phyloP scores from a whole-genome alignment of 306 rosid genomes.

The Corylus americana region DNA sequence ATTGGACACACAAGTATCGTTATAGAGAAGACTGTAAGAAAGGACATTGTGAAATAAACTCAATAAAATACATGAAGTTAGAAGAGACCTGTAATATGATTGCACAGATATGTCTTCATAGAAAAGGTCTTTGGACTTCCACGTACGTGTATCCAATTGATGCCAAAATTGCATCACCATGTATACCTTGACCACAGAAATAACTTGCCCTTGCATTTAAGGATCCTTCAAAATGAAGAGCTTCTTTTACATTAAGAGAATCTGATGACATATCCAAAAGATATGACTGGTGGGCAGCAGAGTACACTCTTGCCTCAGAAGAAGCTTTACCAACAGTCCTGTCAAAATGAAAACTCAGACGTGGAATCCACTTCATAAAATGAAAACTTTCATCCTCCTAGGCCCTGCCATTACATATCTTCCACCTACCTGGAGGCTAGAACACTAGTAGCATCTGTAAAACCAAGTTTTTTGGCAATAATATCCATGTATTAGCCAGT shows the following conservation, averaged over 20 bases:
- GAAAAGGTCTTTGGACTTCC: conserved; percentile 75
- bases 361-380: not conserved
- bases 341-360: conserved; percentile 22
- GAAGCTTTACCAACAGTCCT: conserved; percentile 91
- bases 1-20: not conserved
- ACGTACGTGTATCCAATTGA: conserved; percentile 62
- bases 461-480: conserved; percentile 77
- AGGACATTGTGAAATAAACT: conserved; percentile 12
- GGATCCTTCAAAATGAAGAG: too few species aligned
- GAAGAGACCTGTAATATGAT: conserved; percentile 79
- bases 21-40: conserved; percentile 15
- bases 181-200: too few species aligned
- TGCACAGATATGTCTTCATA: conserved; percentile 65
- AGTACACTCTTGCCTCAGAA: conserved; percentile 80
- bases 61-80: conserved; percentile 19
- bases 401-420: conserved; percentile 7
- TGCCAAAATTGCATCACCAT: conserved; percentile 38
- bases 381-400: conserved; percentile 11
- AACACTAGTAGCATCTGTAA: conserved; percentile 58
- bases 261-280: conserved; percentile 46
- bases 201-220: too few species aligned
- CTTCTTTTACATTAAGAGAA: too few species aligned
- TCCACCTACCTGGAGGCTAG: conserved; percentile 75
- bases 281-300: conserved; percentile 55
- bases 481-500: conserved; percentile 74